Conservation (phyloP, 192 early-diverging fungal species). For the Nowakowskiella sp. region DNA sequence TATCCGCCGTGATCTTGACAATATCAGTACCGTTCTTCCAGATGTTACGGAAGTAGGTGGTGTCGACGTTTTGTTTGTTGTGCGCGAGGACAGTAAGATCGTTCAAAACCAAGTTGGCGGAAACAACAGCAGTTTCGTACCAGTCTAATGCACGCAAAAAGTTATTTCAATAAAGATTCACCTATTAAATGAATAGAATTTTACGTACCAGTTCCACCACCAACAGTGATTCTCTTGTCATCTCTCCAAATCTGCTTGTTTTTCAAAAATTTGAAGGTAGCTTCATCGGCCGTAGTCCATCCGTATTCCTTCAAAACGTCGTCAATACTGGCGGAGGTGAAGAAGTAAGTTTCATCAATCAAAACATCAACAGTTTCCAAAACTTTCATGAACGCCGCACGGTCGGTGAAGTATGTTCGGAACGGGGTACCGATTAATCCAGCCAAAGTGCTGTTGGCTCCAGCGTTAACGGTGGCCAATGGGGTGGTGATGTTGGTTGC, state of each 20-base stretch:
- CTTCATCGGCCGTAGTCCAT: slow-evolving; percentile 1
- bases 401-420: slow-evolving; percentile 15
- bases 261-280: slow-evolving; percentile 22
- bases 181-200: background rate
- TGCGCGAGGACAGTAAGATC: slow-evolving; percentile 19
- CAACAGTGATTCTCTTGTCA: slow-evolving; percentile 9
- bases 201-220: slow-evolving; percentile 13
- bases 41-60: slow-evolving; percentile 22
- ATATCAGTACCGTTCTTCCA: slow-evolving; percentile 3
- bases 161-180: background rate
- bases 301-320: slow-evolving; percentile 6
- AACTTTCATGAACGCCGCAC: slow-evolving; percentile 9
- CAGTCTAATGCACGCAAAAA: background rate
- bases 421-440: slow-evolving; percentile 9
- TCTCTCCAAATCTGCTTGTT: slow-evolving; percentile 21
- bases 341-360: slow-evolving; percentile 19
- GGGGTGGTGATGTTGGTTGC: background rate
- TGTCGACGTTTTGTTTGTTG: slow-evolving; percentile 3
- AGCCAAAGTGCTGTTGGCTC: background rate
- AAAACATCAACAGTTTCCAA: slow-evolving; percentile 21
- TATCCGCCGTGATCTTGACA: background rate
- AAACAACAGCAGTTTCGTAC: slow-evolving; percentile 22
- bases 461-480: slow-evolving; percentile 2
- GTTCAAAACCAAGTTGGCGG: slow-evolving; percentile 18
- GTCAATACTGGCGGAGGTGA: slow-evolving; percentile 1